Conservation (phyloP, 495 filamentous ascomycete genomes). For the Penicillium simplicissimum region DNA sequence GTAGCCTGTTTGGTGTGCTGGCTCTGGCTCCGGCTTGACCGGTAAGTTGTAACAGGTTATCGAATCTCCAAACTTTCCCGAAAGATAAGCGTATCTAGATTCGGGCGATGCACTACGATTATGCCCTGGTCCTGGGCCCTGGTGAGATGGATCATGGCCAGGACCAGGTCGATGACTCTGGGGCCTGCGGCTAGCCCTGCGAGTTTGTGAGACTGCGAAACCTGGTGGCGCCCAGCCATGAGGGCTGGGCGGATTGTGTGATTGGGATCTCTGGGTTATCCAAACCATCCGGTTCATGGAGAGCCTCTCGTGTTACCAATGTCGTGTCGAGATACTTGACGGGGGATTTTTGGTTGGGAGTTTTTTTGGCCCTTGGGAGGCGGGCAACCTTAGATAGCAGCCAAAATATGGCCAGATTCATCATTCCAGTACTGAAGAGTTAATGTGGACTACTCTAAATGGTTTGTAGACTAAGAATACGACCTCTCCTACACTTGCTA, state of each 20-base stretch:
- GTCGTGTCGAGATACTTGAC: neutral
- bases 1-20: no score
- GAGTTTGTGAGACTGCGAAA: neutral
- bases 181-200: conserved; percentile 2
- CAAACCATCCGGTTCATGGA: neutral
- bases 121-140: neutral
- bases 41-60: neutral
- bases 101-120: neutral
- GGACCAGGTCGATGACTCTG: neutral
- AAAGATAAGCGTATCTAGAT: conserved; percentile 7
- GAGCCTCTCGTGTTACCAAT: neutral
- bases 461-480: neutral
- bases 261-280: neutral
- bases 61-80: neutral
- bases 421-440: neutral
- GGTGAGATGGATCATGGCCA: neutral
- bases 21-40: neutral
- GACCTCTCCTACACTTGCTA: neutral
- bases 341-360: neutral
- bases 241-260: neutral
- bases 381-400: neutral
- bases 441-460: neutral
- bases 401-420: neutral
- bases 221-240: neutral
- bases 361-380: neutral